Percentiles rank a stretch among this genome's conserved stretches.
These are phyloP conservation scores for Pogostemon cablin DNA, from an alignment of 257 asterid genomes.

Conservation along the genomic window DNA sequence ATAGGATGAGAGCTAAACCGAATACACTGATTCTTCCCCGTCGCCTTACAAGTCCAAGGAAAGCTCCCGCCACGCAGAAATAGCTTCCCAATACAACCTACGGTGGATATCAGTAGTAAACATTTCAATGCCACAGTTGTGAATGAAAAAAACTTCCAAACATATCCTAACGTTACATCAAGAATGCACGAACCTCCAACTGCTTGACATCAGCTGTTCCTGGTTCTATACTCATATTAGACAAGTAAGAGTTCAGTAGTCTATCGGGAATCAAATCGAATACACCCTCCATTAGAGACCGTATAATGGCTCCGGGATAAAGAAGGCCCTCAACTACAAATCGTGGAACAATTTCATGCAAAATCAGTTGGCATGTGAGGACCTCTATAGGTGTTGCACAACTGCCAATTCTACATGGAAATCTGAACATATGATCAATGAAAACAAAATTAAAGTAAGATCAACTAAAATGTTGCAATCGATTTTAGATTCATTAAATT, in stretches of 20 bases:
- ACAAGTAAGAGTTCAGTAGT: constrained; percentile 40
- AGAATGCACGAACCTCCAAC: constrained; percentile 55
- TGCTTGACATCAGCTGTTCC: constrained; percentile 49
- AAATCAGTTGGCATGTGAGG: constrained; percentile 47
- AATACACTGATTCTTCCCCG: constrained; percentile 54
- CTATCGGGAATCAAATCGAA: constrained; percentile 45
- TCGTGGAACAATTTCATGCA: constrained; percentile 45
- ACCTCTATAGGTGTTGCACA: constrained; percentile 62
- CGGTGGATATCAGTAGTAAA: neutral
- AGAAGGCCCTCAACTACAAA: constrained; percentile 48
- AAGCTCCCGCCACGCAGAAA: constrained; percentile 64
- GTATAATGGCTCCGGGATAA: constrained; percentile 61
- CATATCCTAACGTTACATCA: too few relatives aligned
- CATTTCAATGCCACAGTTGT: neutral
- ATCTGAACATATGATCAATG: constrained; percentile 42
- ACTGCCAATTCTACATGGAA: constrained; percentile 55
- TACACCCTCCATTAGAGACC: constrained; percentile 36
- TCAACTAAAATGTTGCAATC: neutral
- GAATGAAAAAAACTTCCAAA: too few relatives aligned
- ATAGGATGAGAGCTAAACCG: constrained; percentile 51
- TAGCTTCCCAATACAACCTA: constrained; percentile 72
- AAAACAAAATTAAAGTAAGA: neutral
- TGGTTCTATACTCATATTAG: constrained; percentile 25
- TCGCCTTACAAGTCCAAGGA: constrained; percentile 48
- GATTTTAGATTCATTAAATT: too few relatives aligned